Evolutionary conservation across 2,329 filamentous ascomycete genomes (phyloP), one percentile per base, ranked within the genome.

Genomic region (Pyrenochaeta sp.): DNA sequence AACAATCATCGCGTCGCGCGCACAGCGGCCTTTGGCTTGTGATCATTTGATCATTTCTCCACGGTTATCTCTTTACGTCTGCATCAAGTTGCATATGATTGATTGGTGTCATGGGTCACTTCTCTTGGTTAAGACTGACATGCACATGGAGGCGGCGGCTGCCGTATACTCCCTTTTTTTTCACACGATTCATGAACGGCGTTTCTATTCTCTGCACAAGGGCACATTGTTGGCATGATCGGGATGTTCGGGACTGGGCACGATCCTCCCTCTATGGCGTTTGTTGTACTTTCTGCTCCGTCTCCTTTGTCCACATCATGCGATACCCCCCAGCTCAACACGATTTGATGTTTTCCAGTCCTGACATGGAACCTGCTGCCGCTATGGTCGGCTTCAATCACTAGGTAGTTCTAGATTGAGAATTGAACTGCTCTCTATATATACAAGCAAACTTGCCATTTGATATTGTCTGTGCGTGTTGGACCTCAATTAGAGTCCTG

Each of bases 171-270:
- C 46, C 50, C 54, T 53, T 39, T 58, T 53, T 27, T 27, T 27
- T 53, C 29, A 52, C 54, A 65, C 45, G 42, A 71, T 56, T 71
- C 56, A 74, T 50, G 71, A 71, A 56, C 14, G 69, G 71, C 60
- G 68, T 70, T 69, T 51, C 37, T 55, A 39, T 48, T 49, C 31
- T 49, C 45, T 52, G 32, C 51, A 36, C 55, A 44, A 47, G 50
- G 52, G 29, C 32, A 61, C 45, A 35, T 50, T 50, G 49, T 58
- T 53, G 61, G 65, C 61, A 67, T 67, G 63, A 51, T 56, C 52
- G 48, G 58, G 60, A 50, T 58, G 55, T 58, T 51, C 45, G 32
- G 48, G 56, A 52, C 39, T 54, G 37, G 56, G 44, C 37, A 37
- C 21, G 40, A 37, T 51, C 40, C 44, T 60, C 49, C 42, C 44